Evolutionary conservation across 768 basidiomycete genomes (phyloP), one percentile per base, ranked within the genome.

Genomic region (Rhodotorula taiwanensis): DNA sequence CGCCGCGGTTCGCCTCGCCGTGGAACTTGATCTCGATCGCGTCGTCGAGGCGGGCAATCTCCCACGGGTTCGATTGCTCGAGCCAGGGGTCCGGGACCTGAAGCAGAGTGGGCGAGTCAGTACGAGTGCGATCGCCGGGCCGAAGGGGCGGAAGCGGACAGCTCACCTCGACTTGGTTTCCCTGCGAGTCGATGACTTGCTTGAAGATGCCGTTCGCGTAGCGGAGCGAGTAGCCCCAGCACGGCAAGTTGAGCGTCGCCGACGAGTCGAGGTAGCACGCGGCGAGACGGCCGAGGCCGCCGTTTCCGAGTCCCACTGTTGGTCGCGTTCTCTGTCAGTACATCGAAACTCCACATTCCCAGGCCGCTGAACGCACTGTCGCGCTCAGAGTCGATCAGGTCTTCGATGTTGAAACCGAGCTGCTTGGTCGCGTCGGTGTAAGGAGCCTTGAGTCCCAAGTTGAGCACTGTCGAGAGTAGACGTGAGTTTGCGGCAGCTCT

Each of bases 191-290:
- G 74, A 97, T 89, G 64, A 91, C 82, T 77, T 88, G 84, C 77
- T 92, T 87, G 83, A 99, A 98, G 78, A 98, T 48, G 10, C 57
- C 58, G 27, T 52, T 49, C 20, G 31, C 36, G 60, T 69, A 52
- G 39, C 69, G 55, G 61, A 95, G 77, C 5, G 58, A 50, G 49
- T 97, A 97, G 49, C 94, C 94, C 91, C 92, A 97, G 28, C 89
- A 82, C 0, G 94, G 94, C 7, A 97, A 81, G 76, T 93, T 86
- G 73, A 89, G 85, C 14, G 87, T 88, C 5, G 93, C 86, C 28
- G 85, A 83, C n/a, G 88, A 89, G 74, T 97, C 93, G 52, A 76
- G 83, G 75, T 97, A 99, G 78, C 95, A 99, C 1, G 95, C 94
- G 1, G 95, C 95, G 49, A 99, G 83, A 34, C 94, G 88, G 0